A percentile compares a stretch with the other conserved stretches of the same genome.
Evolutionary conservation across 75 land plant species (phyloP).

Genomic region (Cupressus sempervirens): DNA sequence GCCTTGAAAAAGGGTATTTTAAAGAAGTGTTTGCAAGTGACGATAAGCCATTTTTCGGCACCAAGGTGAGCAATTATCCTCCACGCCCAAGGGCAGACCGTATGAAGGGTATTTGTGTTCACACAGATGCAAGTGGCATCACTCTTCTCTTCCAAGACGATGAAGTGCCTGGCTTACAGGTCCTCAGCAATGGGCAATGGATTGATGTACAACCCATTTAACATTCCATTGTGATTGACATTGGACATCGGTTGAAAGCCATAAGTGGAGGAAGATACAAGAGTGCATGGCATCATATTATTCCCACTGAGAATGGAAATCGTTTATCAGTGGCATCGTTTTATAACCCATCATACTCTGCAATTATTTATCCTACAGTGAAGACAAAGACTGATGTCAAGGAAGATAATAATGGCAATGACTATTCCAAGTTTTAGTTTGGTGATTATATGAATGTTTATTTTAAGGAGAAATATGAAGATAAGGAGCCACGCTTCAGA

Average conservation of each 20-base stretch:
- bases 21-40: constrained; percentile 32
- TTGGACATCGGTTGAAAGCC: constrained; percentile 61
- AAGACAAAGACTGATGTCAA: constrained; percentile 20
- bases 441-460: constrained; percentile 16
- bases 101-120: constrained; percentile 46
- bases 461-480: constrained; percentile 28
- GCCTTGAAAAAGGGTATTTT: too few relatives aligned
- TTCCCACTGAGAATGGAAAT: constrained; percentile 26
- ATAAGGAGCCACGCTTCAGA: constrained; percentile 39
- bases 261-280: constrained; percentile 35
- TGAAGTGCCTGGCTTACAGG: constrained; percentile 44
- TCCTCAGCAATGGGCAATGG: too few relatives aligned
- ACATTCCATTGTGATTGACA: constrained; percentile 51
- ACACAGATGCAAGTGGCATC: constrained; percentile 65
- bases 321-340: constrained; percentile 61
- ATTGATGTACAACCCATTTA: constrained; percentile 31
- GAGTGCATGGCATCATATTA: constrained; percentile 48
- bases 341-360: constrained; percentile 49
- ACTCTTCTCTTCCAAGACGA: constrained; percentile 61
- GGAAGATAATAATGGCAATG: constrained; percentile 5
- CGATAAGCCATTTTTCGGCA: constrained; percentile 42
- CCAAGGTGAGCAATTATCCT: constrained; percentile 59
- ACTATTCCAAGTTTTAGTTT: background rate
- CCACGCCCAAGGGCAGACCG: constrained; percentile 44
- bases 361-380: constrained; percentile 34